phyloP scores from a whole-genome alignment of 257 asterid species.

The Gentiana straminea region DNA sequence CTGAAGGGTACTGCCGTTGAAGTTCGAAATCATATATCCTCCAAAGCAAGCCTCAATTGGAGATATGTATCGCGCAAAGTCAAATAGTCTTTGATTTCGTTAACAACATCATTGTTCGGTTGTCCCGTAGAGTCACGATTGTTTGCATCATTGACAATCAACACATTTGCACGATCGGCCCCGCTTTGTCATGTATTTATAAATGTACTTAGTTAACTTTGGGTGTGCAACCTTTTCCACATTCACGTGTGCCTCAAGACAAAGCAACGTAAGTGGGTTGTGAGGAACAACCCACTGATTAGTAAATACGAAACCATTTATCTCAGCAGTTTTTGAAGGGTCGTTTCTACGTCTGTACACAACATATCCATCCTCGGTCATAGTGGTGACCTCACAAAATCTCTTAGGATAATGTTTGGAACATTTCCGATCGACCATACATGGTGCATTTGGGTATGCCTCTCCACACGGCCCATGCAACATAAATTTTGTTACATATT shows the following conservation, averaged over 20 bases:
- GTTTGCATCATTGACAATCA: neutral
- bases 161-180: neutral
- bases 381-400: neutral
- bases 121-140: too few species aligned
- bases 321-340: neutral
- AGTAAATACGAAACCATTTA: neutral
- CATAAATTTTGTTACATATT: neutral
- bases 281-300: slow-evolving; percentile 6
- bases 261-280: too few species aligned
- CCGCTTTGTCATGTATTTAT: slow-evolving; percentile 5
- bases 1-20: slow-evolving; percentile 3
- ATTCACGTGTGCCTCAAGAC: too few species aligned
- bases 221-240: neutral
- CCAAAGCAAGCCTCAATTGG: slow-evolving; percentile 6
- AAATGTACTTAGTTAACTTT: slow-evolving; percentile 7
- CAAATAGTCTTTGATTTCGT: neutral
- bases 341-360: neutral
- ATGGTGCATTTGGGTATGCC: slow-evolving; percentile 3
- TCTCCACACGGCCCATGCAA: slow-evolving; percentile 7
- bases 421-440: slow-evolving; percentile 7
- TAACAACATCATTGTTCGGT: neutral
- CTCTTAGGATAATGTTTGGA: too few species aligned
- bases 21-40: slow-evolving; percentile 6
- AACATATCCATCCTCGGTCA: slow-evolving; percentile 3
- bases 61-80: neutral